Conservation (phyloP, 148 eudicot genomes). For the Rhododendron griersonianum region DNA sequence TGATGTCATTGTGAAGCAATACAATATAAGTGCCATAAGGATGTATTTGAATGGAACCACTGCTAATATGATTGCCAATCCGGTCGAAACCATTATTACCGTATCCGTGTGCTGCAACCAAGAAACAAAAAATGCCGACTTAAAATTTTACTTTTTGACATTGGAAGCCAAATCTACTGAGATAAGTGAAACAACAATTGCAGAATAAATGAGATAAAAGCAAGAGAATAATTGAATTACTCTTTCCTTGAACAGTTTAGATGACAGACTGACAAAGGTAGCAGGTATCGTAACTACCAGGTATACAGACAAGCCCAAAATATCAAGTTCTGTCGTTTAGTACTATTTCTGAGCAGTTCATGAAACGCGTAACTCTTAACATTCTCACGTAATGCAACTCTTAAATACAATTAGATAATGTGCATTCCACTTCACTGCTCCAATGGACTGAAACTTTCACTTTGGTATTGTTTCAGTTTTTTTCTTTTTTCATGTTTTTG, state of each 20-base stretch:
- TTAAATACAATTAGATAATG: not conserved
- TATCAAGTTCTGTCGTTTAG: not conserved
- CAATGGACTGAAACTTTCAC: not conserved
- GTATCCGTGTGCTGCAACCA: conserved; percentile 62
- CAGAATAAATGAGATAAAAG: not conserved
- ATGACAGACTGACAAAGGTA: not conserved
- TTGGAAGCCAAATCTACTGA: not conserved
- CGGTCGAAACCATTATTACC: conserved; percentile 46
- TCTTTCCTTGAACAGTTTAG: not conserved
- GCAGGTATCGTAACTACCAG: not conserved
- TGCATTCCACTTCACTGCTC: not conserved
- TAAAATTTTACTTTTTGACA: not conserved
- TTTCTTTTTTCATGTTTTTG: too few relatives aligned
- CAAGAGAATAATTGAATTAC: not conserved
- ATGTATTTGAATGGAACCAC: conserved; percentile 64
- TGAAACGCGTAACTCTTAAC: not conserved
- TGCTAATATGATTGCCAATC: conserved; percentile 44
- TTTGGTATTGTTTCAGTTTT: not conserved
- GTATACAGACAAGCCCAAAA: not conserved
- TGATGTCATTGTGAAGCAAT: conserved; percentile 37
- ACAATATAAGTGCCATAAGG: conserved; percentile 40
- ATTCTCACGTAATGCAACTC: not conserved
- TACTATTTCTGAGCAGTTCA: not conserved
- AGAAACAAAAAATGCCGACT: not conserved
- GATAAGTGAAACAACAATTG: not conserved